Evolutionary conservation across 768 basidiomycete genomes (phyloP).

Genomic region (Termitomyces heimii): DNA sequence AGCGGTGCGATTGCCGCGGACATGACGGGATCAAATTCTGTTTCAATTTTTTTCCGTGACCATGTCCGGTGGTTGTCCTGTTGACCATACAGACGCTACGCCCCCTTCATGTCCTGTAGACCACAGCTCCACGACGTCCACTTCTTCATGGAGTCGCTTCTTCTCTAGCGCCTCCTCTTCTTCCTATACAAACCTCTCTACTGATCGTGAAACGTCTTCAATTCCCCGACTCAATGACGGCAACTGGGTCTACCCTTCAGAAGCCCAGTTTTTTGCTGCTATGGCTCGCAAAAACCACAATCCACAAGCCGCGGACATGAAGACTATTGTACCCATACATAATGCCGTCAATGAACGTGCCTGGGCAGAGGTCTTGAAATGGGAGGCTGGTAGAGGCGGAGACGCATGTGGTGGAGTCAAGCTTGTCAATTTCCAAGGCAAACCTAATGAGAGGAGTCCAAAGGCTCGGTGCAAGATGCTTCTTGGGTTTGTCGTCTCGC

Average conservation of each 20-base stretch:
- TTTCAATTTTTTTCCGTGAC: conserved; percentile 13
- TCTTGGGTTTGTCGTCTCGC: conserved; percentile 61
- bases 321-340: conserved; percentile 94
- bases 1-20: conserved; percentile 5
- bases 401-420: conserved; percentile 76
- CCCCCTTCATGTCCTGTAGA: conserved; percentile 33
- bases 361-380: conserved; percentile 76
- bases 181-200: conserved; percentile 41
- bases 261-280: conserved; percentile 97
- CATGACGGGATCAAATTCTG: conserved; percentile 1
- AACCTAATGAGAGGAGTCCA: conserved; percentile 72
- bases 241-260: conserved; percentile 98
- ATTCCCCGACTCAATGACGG: conserved; percentile 71
- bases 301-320: conserved; percentile 87
- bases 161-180: conserved; percentile 26
- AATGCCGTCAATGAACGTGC: conserved; percentile 97
- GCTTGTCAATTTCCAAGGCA: conserved; percentile 88
- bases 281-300: conserved; percentile 94
- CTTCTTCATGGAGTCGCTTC: conserved; percentile 36
- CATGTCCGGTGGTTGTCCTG: conserved; percentile 39
- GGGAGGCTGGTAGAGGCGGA: conserved; percentile 80
- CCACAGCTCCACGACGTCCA: conserved; percentile 19
- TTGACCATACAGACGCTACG: conserved; percentile 40
- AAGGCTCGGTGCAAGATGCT: conserved; percentile 79
- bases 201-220: conserved; percentile 76